phyloP scores from a whole-genome alignment of 805 yeast genomes.

The Ogataea nakhonphanomensis region DNA sequence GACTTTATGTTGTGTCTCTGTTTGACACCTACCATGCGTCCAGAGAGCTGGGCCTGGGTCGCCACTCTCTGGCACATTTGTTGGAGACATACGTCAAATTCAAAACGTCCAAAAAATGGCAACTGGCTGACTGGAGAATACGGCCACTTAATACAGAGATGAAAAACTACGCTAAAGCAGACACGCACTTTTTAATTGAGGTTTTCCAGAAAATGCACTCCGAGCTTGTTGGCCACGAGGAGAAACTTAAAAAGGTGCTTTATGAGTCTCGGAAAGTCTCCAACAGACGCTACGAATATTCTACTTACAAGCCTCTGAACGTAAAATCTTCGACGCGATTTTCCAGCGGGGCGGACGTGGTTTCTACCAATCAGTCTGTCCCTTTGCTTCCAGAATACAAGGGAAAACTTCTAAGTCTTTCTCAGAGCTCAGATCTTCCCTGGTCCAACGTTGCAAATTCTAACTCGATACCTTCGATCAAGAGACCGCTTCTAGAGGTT shows the following conservation, averaged over 20 bases:
- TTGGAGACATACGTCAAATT: slow-evolving; percentile 78
- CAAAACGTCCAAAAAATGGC: slow-evolving; percentile 89
- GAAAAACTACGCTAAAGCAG: slow-evolving; percentile 87
- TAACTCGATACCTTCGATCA: slow-evolving; percentile 57
- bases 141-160: slow-evolving; percentile 78
- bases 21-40: slow-evolving; percentile 95
- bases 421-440: slow-evolving; percentile 54
- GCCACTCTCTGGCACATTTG: slow-evolving; percentile 78
- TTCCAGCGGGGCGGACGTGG: slow-evolving; percentile 24
- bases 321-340: slow-evolving; percentile 7
- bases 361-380: slow-evolving; percentile 29
- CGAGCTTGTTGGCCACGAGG: slow-evolving; percentile 47
- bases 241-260: slow-evolving; percentile 55
- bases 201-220: slow-evolving; percentile 74
- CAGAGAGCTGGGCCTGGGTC: slow-evolving; percentile 71
- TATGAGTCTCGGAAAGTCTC: slow-evolving; percentile 78
- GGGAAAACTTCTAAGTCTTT: slow-evolving; percentile 40
- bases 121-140: slow-evolving; percentile 93
- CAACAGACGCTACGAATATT: slow-evolving; percentile 73
- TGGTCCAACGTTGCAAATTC: slow-evolving; percentile 62
- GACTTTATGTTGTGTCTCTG: slow-evolving; percentile 80
- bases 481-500: slow-evolving; percentile 52
- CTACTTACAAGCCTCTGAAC: slow-evolving; percentile 53
- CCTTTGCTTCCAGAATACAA: slow-evolving; percentile 24
- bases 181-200: slow-evolving; percentile 85